phyloP scores from a whole-genome alignment of 129 eudicot genomes.

The Centaurea solstitialis region DNA sequence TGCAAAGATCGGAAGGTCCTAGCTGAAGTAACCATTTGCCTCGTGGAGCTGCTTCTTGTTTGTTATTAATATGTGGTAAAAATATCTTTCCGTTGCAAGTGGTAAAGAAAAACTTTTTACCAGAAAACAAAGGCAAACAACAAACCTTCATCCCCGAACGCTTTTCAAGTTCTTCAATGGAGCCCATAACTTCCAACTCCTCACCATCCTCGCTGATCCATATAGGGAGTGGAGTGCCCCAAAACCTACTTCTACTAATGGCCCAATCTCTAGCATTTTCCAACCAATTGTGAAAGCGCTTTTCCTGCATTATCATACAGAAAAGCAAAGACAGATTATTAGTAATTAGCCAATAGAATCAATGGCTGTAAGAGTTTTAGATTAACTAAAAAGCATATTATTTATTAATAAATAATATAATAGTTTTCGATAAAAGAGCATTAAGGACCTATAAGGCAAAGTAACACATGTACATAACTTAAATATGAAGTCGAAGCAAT shows the following conservation, averaged over 20 bases:
- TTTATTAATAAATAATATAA: too few species aligned
- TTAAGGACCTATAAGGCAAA: neutral
- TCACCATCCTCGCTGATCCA: constrained; percentile 81
- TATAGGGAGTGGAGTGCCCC: constrained; percentile 83
- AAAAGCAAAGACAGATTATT: neutral
- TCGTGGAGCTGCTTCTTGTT: neutral
- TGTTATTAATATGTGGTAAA: neutral
- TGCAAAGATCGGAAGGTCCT: neutral
- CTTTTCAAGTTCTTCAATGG: constrained; percentile 58
- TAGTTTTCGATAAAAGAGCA: neutral
- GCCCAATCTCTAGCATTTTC: constrained; percentile 83
- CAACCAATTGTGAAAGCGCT: constrained; percentile 75
- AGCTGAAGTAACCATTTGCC: neutral
- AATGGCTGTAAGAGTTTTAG: neutral
- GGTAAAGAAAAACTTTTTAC: neutral
- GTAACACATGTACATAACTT: neutral
- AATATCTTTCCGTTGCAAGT: neutral
- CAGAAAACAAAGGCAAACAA: neutral
- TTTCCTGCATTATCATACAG: constrained; percentile 43
- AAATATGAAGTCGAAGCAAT: neutral
- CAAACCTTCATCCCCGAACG: constrained; percentile 62
- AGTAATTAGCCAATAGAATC: neutral
- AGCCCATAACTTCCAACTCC: constrained; percentile 64
- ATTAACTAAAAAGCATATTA: neutral
- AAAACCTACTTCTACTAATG: constrained; percentile 69